Evolutionary conservation across 2,329 filamentous ascomycete species (phyloP).

Genomic region (Hymenoscyphus infarciens): DNA sequence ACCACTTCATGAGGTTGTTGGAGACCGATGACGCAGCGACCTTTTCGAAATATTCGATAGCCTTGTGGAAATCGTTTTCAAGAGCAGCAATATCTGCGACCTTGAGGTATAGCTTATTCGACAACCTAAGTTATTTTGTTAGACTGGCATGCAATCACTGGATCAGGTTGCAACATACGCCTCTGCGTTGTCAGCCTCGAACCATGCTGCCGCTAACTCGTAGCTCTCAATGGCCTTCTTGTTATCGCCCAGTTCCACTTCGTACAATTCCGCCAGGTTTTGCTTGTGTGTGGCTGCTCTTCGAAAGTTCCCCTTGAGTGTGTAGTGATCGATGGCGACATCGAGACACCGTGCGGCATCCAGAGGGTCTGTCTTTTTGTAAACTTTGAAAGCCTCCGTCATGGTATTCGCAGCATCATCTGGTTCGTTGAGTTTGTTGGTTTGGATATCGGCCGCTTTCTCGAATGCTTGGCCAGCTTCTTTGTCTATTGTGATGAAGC

Average conservation of each 20-base stretch:
- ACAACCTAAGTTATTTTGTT: conserved; percentile 52
- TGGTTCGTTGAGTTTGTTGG: conserved; percentile 77
- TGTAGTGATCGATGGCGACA: conserved; percentile 80
- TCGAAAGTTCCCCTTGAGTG: conserved; percentile 83
- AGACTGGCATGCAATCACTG: conserved; percentile 11
- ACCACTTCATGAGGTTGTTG: conserved; percentile 92
- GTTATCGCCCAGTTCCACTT: conserved; percentile 74
- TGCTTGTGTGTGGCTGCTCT: conserved; percentile 89
- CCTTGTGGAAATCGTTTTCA: conserved; percentile 78
- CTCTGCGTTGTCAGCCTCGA: conserved; percentile 78
- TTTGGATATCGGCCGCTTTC: conserved; percentile 77
- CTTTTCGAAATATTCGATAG: conserved; percentile 78
- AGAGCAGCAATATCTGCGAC: conserved; percentile 83
- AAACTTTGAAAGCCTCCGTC: conserved; percentile 92
- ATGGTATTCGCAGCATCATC: conserved; percentile 88
- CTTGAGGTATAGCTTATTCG: conserved; percentile 92
- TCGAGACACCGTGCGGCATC: conserved; percentile 79
- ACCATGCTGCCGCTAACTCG: conserved; percentile 83
- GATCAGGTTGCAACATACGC: conserved; percentile 54
- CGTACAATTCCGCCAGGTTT: conserved; percentile 79
- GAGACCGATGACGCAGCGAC: conserved; percentile 74
- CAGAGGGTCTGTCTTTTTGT: conserved; percentile 78
- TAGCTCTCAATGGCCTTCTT: conserved; percentile 79
- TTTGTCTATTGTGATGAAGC: conserved; percentile 52
- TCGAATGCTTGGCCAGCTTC: conserved; percentile 88